Percentiles rank a stretch among this genome's conserved stretches.
Conservation (phyloP, 2,329 filamentous ascomycete species). For the Aspergillus intermedius region DNA sequence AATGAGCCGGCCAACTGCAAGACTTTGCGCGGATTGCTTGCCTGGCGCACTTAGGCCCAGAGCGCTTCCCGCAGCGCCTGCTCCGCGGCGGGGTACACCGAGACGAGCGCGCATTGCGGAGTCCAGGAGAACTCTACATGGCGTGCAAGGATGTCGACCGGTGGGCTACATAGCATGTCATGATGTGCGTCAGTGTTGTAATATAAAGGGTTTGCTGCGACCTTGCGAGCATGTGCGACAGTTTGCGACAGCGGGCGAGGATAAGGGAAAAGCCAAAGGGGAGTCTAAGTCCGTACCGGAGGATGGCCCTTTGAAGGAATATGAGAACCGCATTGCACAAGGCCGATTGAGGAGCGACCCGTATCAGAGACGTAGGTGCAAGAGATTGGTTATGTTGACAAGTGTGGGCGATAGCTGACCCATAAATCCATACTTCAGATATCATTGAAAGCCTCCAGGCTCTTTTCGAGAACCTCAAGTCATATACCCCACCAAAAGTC, state of each 20-base stretch:
- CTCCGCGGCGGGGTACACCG: background rate
- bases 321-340: constrained; percentile 69
- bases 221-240: constrained; percentile 7
- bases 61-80: background rate
- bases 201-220: background rate
- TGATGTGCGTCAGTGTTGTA: background rate
- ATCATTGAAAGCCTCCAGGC: constrained; percentile 87
- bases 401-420: background rate
- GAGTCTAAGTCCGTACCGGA: background rate
- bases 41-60: constrained; percentile 17
- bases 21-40: constrained; percentile 24
- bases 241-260: constrained; percentile 12
- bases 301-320: constrained; percentile 74
- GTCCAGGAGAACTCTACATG: constrained; percentile 13
- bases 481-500: constrained; percentile 68
- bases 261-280: background rate
- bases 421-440: constrained; percentile 41
- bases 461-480: constrained; percentile 72
- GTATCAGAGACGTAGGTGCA: constrained; percentile 71
- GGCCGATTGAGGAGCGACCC: constrained; percentile 77
- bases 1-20: constrained; percentile 28
- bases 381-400: background rate
- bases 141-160: constrained; percentile 1
- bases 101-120: constrained; percentile 13
- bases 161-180: background rate